Evolutionary conservation across 208 protist species (phyloP).

Genomic region (Acanthamoeba royreba): DNA sequence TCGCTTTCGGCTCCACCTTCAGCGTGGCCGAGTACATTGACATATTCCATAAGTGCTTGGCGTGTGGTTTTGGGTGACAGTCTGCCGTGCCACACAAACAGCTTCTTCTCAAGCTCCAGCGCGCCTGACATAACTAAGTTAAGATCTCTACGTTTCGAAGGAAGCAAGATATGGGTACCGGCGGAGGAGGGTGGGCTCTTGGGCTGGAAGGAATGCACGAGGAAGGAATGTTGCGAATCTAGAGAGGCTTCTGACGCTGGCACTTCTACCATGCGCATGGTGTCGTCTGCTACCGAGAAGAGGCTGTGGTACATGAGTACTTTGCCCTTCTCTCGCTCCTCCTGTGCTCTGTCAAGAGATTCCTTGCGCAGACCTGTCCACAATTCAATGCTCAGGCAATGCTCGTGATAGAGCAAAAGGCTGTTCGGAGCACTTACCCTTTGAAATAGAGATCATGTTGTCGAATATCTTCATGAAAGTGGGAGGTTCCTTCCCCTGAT

Average conservation of each 20-base stretch:
- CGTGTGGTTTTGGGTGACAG: neutral
- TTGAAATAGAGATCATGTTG: slow-evolving; percentile 2
- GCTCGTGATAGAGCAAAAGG: neutral
- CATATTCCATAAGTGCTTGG: neutral
- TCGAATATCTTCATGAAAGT: slow-evolving; percentile 13
- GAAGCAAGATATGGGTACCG: too few relatives aligned
- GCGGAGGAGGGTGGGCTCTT: too few relatives aligned
- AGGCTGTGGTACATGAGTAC: slow-evolving; percentile 24
- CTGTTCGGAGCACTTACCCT: neutral
- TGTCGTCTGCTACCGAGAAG: neutral
- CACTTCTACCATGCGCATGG: slow-evolving; percentile 27
- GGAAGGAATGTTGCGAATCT: neutral
- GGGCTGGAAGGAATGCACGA: slow-evolving; percentile 13
- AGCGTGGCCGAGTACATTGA: neutral
- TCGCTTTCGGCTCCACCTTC: neutral
- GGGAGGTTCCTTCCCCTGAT: neutral
- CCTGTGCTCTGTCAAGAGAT: neutral
- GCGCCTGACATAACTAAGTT: too few relatives aligned
- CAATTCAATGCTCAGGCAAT: neutral
- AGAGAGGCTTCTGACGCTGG: neutral
- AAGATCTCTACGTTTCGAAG: too few relatives aligned
- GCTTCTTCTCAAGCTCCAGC: slow-evolving; percentile 11
- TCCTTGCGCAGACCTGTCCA: neutral
- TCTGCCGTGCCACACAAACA: slow-evolving; percentile 20
- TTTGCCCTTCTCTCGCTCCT: neutral